Base-by-base conservation (phyloP, 2,329 filamentous ascomycete species). In the Lachnellula subtilissima region DNA sequence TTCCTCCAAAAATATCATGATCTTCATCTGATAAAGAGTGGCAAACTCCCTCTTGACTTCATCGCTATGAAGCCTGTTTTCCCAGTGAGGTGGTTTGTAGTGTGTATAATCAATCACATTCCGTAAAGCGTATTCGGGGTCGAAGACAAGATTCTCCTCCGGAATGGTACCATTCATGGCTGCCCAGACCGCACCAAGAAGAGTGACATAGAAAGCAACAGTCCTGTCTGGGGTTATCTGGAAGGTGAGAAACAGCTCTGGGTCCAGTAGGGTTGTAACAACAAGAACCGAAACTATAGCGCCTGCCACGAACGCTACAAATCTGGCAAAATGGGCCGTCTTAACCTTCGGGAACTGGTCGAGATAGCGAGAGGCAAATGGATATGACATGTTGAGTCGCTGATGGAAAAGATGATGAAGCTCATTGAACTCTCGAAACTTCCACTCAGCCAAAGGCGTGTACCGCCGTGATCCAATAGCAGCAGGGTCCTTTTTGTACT, bases 371-470 rank as follows among this genome's bases (percentile, higher is more conserved):
- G 88, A 91, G 2, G 94, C 93, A 69, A 91, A 97, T 0, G 93
- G 92, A 67, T 94, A 91, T 0, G 94, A 96, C 88, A 97, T 95
- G 62, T 96, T 92, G 43, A 93, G 78, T 19, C 94, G 85, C 61
- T 93, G 89, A 58, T 91, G 83, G 66, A 97, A 99, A 2, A 97
- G 79, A 71, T 99, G 94, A 55, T 88, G 87, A 1, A 99, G 79
- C 71, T 99, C 94, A 67, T 99, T 99, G 79, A 97, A 99, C 70
- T 97, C 93, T 48, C 94, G 87, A 61, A 99, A 97, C 67, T 97
- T 97, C 94, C 94, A 99, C 70, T 96, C 89, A 0, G 94, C 94
- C 50, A 96, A 82, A 1, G 91, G 89, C 0, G 93, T 97, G 69
- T 97, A 99, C 62, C 91, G 87, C 42, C 94, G 85, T 15, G 91